Base-by-base conservation (phyloP, 306 rosid genomes). In the Rosa rugosa region DNA sequence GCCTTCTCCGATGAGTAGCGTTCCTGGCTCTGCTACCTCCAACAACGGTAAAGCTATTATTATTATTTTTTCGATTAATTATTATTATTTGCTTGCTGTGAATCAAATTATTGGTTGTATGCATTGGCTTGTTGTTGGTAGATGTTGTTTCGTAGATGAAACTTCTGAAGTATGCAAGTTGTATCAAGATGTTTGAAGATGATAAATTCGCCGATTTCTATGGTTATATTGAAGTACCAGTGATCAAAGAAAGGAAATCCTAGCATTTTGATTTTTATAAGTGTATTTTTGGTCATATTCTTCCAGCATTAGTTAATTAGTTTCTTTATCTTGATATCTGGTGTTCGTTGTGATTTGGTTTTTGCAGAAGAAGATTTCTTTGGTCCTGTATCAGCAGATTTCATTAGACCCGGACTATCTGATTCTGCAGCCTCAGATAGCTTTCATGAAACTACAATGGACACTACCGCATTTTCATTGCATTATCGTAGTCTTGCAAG, bases 401-500 rank as follows among this genome's bases (percentile, higher is more conserved):
- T 95, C 86, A 95, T 95, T 70, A 84, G 92, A 79, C 93, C 96
- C 1, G 91, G 86, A 41, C 87, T 95, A 49, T 90, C 91, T 3
- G 96, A 90, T 77, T 90, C 93, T 1, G 91, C 86, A 54, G 93
- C 83, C 31, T 93, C 97, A 0, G 93, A 89, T 84, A 88, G 83
- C 20, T 73, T 84, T 31, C 85, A 83, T 63, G 98, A 94, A 38
- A 87, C 89, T 71, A 95, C 99, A 2, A 87, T 95, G 98, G 99
- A 95, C 71, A 90, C 97, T 3, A 95, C 94, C 0, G 91, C 93
- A 6, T 95, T 95, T 86, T 95, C 99, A 8, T 51, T 93, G 96
- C 99, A 95, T 84, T 95, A 90, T 76, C 94, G 91, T 62, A 95
- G 98, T 74, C 83, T 95, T 77, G 98, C 92, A 4, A 85, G 83